These are phyloP conservation scores for Fraxinus greggii DNA, from an alignment of 305 asterid species.

Conservation along the genomic window DNA sequence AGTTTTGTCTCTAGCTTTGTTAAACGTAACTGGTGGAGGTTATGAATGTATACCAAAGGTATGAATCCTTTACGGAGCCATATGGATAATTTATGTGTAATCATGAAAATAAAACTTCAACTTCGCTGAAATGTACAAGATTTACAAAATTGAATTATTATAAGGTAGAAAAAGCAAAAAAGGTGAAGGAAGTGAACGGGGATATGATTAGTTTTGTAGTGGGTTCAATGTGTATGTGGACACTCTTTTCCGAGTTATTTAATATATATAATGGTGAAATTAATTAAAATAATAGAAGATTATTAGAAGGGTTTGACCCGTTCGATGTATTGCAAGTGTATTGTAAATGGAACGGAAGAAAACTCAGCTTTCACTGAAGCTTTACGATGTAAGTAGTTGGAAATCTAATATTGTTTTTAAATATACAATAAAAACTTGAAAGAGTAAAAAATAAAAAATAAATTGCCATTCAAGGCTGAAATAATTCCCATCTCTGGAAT, in stretches of 20 bases:
- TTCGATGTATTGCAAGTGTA: no score
- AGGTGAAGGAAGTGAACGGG: background rate
- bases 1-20: slow-evolving; percentile 73
- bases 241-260: background rate
- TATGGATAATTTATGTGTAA: background rate
- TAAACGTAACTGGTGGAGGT: slow-evolving; percentile 98
- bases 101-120: background rate
- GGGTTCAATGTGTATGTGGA: background rate
- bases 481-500: background rate
- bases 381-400: background rate
- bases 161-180: background rate
- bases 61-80: slow-evolving; percentile 10
- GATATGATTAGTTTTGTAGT: background rate
- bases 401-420: background rate
- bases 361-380: background rate
- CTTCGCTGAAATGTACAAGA: background rate
- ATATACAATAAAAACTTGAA: background rate
- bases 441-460: background rate
- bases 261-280: background rate
- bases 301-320: background rate
- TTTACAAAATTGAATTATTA: background rate
- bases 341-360: background rate
- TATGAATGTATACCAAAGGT: slow-evolving; percentile 94
- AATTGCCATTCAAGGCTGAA: background rate
- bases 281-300: background rate